Conservation (phyloP, 345 rosid species). For the Citrus cavaleriei region DNA sequence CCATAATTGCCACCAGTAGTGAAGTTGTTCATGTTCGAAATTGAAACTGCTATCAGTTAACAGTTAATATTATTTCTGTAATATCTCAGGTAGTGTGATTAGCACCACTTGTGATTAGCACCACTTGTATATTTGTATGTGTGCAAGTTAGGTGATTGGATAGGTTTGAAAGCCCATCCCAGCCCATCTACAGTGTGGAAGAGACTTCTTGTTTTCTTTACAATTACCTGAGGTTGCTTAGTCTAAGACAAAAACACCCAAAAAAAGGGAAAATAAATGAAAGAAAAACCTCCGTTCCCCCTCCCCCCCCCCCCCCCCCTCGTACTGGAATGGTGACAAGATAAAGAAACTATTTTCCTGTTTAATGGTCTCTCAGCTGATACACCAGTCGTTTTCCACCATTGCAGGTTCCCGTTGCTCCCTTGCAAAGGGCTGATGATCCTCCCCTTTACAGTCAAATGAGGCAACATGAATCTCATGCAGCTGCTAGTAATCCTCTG, state of each 20-base stretch:
- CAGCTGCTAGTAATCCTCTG: conserved; percentile 29
- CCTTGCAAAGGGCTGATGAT: conserved; percentile 50
- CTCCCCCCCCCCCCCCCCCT: no score
- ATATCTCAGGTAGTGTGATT: not conserved
- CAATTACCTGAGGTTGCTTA: not conserved
- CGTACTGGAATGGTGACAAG: not conserved
- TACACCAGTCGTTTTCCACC: not conserved
- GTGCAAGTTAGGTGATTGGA: not conserved
- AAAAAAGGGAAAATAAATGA: no score
- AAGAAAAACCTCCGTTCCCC: no score
- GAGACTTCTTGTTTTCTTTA: not conserved
- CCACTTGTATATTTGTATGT: not conserved
- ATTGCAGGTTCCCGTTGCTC: conserved; percentile 64
- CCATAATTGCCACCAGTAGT: not conserved
- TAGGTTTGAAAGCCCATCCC: not conserved
- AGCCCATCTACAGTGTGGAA: not conserved
- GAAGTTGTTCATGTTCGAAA: not conserved
- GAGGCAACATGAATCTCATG: conserved; percentile 51
- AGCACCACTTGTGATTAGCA: not conserved
- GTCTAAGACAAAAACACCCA: not conserved
- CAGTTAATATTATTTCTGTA: not conserved
- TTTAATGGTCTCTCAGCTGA: conserved; percentile 16
- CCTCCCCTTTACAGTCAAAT: conserved; percentile 38
- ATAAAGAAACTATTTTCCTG: not conserved
- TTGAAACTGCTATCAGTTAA: not conserved